These are phyloP conservation scores for Kuraishia floccosa DNA, from an alignment of 805 yeast genomes.

Conservation along the genomic window DNA sequence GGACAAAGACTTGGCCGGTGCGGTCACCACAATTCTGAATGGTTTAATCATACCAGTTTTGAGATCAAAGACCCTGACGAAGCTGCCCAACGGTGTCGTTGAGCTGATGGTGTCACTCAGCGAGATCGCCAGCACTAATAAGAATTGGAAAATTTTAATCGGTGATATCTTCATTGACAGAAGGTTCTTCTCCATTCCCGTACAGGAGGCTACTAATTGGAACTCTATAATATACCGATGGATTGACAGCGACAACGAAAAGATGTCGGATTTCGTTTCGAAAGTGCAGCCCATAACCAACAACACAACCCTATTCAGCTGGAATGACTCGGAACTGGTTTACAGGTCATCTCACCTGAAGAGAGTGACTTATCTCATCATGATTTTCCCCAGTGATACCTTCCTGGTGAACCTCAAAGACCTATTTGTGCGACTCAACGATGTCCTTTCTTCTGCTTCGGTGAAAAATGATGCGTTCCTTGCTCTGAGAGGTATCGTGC, in stretches of 20 bases:
- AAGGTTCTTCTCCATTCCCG: constrained; percentile 33
- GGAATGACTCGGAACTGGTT: constrained; percentile 21
- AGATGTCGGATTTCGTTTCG: constrained; percentile 37
- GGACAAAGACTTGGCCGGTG: constrained; percentile 52
- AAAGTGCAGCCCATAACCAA: constrained; percentile 38
- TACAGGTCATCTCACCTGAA: constrained; percentile 30
- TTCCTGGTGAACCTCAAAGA: constrained; percentile 39
- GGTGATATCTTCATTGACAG: constrained; percentile 56
- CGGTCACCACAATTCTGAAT: constrained; percentile 39
- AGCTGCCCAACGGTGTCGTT: constrained; percentile 28
- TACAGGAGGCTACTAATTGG: constrained; percentile 32
- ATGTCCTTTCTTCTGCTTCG: constrained; percentile 15
- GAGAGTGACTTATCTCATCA: constrained; percentile 51
- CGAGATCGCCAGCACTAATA: constrained; percentile 23
- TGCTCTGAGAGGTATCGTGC: constrained; percentile 51
- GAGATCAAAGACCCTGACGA: constrained; percentile 28
- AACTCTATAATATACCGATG: constrained; percentile 43
- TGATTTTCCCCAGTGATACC: constrained; percentile 51
- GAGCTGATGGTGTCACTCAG: constrained; percentile 27
- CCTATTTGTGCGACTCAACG: constrained; percentile 21
- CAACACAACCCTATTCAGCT: constrained; percentile 33
- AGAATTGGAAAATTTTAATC: constrained; percentile 53
- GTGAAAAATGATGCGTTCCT: constrained; percentile 35
- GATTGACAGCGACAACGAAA: constrained; percentile 54
- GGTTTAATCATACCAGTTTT: constrained; percentile 41